A percentile compares a stretch with the other conserved stretches of the same genome.
These are phyloP conservation scores for Huntiella decipiens DNA, from an alignment of 2,329 filamentous ascomycete genomes.

Conservation along the genomic window DNA sequence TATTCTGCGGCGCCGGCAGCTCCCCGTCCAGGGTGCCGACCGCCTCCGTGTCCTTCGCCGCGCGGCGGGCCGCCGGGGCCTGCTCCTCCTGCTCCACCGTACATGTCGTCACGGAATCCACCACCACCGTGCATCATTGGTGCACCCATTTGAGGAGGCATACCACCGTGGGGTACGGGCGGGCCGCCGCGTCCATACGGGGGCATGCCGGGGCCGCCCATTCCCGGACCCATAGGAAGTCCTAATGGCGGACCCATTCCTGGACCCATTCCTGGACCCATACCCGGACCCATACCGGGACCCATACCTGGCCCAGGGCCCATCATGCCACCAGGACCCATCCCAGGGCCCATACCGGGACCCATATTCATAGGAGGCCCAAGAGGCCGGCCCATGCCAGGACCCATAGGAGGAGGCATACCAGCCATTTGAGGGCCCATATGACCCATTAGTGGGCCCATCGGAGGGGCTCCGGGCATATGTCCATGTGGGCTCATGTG, in stretches of 20 bases:
- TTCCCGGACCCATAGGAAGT: constrained; percentile 4
- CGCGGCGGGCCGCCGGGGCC: constrained; percentile 9
- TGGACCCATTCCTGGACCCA: constrained; percentile 1
- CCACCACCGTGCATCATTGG: constrained; percentile 5
- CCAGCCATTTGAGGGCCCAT: background rate
- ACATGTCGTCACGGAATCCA: constrained; percentile 8
- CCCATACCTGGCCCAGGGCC: constrained; percentile 2
- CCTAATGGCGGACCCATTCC: constrained; percentile 1
- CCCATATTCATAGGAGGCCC: constrained; percentile 1
- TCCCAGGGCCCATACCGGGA: background rate
- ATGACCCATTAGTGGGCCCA: constrained; percentile 5
- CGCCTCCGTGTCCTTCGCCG: constrained; percentile 5
- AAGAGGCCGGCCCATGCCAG: constrained; percentile 3
- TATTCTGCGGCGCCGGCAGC: constrained; percentile 5
- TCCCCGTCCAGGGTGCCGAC: constrained; percentile 5
- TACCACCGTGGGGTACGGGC: constrained; percentile 1
- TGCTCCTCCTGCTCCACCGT: constrained; percentile 4
- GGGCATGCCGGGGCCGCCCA: constrained; percentile 6
- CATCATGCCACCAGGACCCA: constrained; percentile 2
- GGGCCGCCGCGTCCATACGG: constrained; percentile 6
- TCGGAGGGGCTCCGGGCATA: constrained; percentile 4
- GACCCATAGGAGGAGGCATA: constrained; percentile 1
- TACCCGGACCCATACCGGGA: background rate
- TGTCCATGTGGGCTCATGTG: constrained; percentile 3
- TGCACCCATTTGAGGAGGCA: constrained; percentile 4